Percentiles rank a stretch among this genome's conserved stretches.
phyloP scores from a whole-genome alignment of 768 basidiomycete species.

The Leccinum sublutescens region DNA sequence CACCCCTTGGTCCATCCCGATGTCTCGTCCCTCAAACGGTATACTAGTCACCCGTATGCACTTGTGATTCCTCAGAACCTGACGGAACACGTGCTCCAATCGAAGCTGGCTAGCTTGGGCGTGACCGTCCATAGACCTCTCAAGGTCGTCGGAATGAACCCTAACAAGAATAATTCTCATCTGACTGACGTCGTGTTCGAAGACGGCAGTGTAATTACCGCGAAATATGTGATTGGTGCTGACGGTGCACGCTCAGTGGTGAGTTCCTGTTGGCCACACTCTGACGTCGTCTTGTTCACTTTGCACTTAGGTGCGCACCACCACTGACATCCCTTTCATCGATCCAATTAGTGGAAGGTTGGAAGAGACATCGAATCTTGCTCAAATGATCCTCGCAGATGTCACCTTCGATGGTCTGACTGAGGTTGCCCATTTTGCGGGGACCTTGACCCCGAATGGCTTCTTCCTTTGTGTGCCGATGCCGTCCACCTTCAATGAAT shows the following conservation, averaged over 20 bases:
- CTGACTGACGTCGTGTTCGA: neutral
- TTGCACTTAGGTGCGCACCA: neutral
- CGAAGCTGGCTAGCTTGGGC: neutral
- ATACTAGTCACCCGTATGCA: conserved; percentile 47
- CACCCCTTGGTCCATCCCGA: conserved; percentile 28
- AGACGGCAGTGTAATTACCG: neutral
- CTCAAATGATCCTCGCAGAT: neutral
- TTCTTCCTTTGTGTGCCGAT: conserved; percentile 16
- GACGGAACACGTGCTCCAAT: conserved; percentile 41
- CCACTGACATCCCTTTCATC: neutral
- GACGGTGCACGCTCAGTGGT: neutral
- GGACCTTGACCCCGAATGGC: conserved; percentile 11
- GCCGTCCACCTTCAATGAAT: neutral
- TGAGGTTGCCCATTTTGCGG: neutral
- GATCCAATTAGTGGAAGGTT: neutral
- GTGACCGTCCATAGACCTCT: neutral
- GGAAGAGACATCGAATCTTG: neutral
- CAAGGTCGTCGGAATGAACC: neutral
- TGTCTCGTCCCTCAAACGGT: conserved; percentile 35
- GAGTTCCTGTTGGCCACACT: neutral
- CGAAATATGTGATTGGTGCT: neutral
- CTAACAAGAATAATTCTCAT: neutral
- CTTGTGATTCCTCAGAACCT: conserved; percentile 45
- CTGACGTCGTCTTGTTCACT: neutral
- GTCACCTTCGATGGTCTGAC: neutral